A percentile compares a stretch with the other conserved stretches of the same genome.
phyloP scores from a whole-genome alignment of 192 early-diverging fungal species.

The Backusella sp. region DNA sequence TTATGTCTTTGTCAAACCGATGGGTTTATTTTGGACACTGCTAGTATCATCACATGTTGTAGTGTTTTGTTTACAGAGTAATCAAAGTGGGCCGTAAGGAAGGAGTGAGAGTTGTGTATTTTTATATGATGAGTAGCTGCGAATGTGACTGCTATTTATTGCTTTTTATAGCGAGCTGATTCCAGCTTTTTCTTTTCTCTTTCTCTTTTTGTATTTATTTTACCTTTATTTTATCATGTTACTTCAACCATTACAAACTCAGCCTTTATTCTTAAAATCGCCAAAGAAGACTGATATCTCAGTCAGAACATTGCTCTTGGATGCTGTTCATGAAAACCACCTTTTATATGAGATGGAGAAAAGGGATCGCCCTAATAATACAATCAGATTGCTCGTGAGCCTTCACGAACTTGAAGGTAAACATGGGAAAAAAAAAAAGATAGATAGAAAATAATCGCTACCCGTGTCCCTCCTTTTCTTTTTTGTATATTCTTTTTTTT shows the following conservation, averaged over 20 bases:
- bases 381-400: slow-evolving; percentile 8
- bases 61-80: no score
- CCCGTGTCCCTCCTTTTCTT: background rate
- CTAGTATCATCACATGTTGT: no score
- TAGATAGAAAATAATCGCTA: background rate
- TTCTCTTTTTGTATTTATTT: background rate
- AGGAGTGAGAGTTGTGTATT: no score
- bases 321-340: slow-evolving; percentile 11
- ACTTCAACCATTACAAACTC: slow-evolving; percentile 5
- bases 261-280: slow-evolving; percentile 5
- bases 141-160: background rate
- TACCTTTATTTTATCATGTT: background rate
- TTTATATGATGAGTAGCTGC: background rate
- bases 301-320: background rate
- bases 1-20: no score
- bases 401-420: slow-evolving; percentile 23
- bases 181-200: background rate
- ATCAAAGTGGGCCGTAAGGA: no score
- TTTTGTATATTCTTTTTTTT: background rate
- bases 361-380: slow-evolving; percentile 16
- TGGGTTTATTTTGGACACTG: no score
- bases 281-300: slow-evolving; percentile 6
- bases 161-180: background rate
- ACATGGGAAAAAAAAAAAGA: background rate
- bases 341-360: slow-evolving; percentile 15